Base-by-base conservation (phyloP, 1,139 yeast species). In the Zygoascus sp. region DNA sequence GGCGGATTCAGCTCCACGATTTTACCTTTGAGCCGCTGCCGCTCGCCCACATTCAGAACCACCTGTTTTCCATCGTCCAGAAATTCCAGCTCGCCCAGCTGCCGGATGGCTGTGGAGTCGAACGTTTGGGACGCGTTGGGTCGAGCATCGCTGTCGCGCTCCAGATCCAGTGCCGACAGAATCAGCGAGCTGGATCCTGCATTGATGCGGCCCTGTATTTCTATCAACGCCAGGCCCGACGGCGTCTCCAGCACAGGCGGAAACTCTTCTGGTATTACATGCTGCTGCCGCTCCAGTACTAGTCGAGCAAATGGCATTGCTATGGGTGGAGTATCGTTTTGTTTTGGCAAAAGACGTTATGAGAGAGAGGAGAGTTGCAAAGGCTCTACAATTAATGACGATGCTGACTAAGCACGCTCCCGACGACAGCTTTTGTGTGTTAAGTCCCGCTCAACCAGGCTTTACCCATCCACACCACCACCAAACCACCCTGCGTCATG, bases 21-120 rank as follows among this genome's bases (percentile, higher is more conserved):
- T 36, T 57, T 59, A 23, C 72, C 72, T 15, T 63, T 54, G 23
- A 68, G 50, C 15, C 63, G 50, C 54, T 68, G 72, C 35, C 63
- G 62, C 15, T 51, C 52, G 5, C 70, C 72, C 2, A 68, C 55
- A 10, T 57, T 56, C 43, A 68, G 49, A 11, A 47, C 45, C 19
- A 64, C 64, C 15, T 58, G 57, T 6, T 60, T 62, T 6, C 46
- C 45, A n/a, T n/a, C n/a, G 13, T 52, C 54, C n/a, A 55, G 32
- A 35, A 63, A 55, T 20, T 59, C 63, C 37, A 60, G 51, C 19
- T 50, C 40, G 7, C 64, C 64, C 21, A 59, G 44, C 11, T 32
- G 30, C 15, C 50, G 45, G 46, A 13, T 28, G 37, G n/a, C 39
- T 38, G 40, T 32, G 16, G 23, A 42, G 40, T 36, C 51, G 25